Conservation (phyloP, 352 stramenopile genomes). For the Pythium apleroticum region DNA sequence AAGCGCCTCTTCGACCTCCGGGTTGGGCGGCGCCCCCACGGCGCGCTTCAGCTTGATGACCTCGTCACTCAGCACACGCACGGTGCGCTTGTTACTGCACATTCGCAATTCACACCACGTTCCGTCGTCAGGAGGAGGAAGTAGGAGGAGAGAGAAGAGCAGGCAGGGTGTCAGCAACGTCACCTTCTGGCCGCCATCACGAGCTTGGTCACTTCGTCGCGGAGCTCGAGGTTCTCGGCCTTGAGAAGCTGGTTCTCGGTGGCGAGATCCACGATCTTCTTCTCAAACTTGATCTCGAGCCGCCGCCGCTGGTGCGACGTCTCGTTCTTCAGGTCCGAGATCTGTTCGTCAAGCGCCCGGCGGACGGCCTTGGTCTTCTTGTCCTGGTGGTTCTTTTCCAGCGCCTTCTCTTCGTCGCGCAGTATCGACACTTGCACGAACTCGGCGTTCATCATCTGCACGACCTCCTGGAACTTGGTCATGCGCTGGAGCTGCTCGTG, state of each 20-base stretch:
- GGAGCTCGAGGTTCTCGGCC: constrained; percentile 44
- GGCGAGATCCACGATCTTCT: constrained; percentile 41
- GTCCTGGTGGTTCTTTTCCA: constrained; percentile 32
- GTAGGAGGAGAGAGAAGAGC: constrained; percentile 10
- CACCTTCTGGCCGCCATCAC: constrained; percentile 31
- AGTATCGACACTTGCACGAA: constrained; percentile 35
- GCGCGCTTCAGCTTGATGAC: constrained; percentile 50
- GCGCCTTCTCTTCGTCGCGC: constrained; percentile 35
- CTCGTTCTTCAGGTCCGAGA: constrained; percentile 28
- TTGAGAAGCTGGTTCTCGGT: constrained; percentile 41
- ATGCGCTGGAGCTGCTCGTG: constrained; percentile 34
- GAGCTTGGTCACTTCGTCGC: constrained; percentile 30
- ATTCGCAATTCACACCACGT: constrained; percentile 2
- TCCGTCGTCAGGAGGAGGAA: not conserved
- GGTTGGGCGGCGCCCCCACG: constrained; percentile 17
- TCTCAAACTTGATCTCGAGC: constrained; percentile 40
- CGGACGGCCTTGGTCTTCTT: constrained; percentile 32
- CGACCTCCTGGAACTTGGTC: constrained; percentile 37
- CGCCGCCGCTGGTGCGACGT: constrained; percentile 26
- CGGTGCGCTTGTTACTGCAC: constrained; percentile 51
- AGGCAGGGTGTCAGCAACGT: constrained; percentile 15
- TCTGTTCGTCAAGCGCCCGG: constrained; percentile 29
- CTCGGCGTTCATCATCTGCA: constrained; percentile 42
- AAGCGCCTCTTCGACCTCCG: constrained; percentile 24
- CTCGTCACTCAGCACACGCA: constrained; percentile 44